A percentile compares a stretch with the other conserved stretches of the same genome.
phyloP scores from a whole-genome alignment of 305 asterid genomes.

The Solanum hybrid region DNA sequence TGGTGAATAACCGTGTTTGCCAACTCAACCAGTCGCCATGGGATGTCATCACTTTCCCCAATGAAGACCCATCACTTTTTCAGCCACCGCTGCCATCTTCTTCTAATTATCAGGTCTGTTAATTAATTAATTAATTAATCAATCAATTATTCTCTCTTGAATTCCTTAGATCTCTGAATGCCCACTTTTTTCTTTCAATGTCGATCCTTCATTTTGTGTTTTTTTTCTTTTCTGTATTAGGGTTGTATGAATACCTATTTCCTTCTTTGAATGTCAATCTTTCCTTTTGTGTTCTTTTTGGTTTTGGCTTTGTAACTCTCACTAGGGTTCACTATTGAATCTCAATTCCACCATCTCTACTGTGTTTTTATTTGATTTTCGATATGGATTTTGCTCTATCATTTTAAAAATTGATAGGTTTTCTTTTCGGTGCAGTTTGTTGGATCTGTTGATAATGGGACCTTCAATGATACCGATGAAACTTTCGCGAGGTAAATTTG shows the following conservation, averaged over 20 bases:
- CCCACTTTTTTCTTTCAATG: neutral
- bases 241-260: neutral
- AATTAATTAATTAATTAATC: neutral
- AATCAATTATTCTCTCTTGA: neutral
- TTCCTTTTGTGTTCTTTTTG: constrained; percentile 17
- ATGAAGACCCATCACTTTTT: constrained; percentile 5
- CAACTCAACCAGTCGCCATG: constrained; percentile 54
- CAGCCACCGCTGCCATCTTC: constrained; percentile 17
- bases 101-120: constrained; percentile 23
- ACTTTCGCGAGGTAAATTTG: constrained; percentile 31
- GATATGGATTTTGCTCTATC: constrained; percentile 1
- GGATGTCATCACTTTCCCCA: constrained; percentile 42
- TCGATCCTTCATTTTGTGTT: neutral
- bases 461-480: constrained; percentile 1
- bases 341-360: constrained; percentile 21
- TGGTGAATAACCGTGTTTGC: constrained; percentile 21
- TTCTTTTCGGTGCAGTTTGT: constrained; percentile 25
- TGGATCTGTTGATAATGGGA: neutral
- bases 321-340: constrained; percentile 34
- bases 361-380: constrained; percentile 7
- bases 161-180: constrained; percentile 20
- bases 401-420: constrained; percentile 4
- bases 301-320: constrained; percentile 3
- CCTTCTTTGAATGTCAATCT: constrained; percentile 11
- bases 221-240: neutral